Evolutionary conservation across 73 alveolate species (phyloP), one percentile per base, ranked within the genome.

Genomic region (Paramecium sonneborni): DNA sequence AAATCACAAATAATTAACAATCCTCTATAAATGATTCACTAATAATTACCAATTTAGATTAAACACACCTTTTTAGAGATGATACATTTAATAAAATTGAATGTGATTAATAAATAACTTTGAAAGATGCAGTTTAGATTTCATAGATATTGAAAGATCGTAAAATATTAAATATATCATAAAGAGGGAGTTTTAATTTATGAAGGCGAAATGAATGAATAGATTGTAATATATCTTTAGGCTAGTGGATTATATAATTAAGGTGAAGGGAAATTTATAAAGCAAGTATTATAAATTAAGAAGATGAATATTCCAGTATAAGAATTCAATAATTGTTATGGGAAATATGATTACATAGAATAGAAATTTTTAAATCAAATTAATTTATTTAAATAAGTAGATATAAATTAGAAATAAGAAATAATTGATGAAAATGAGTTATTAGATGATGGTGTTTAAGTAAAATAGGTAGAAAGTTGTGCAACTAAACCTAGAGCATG

Each of bases 401-500:
- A 52, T 11, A 18, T 30, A 6, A 41, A 46, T 18, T 39, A 58
- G 48, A 91, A 69, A 46, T 92, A 70, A 37, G 96, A 85, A 56
- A 34, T 41, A 18, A 96, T 96, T 32, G 95, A 96, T 84, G 99
- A 96, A 67, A 97, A 95, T 85, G 97, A 95, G 48, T 91, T 96
- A 41, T 57, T 95, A 52, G 70, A 94, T 55, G 97, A 95, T 76
- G 95, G 88, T 6, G 92, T 88, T 28, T 46, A 85, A 43, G 85
- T 74, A 18, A 85, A 46, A 26, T 44, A 68, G 14, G 86, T 68
- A 15, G 86, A 95, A 85, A 95, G 95, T 57, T 90, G 96, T 39
- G 92, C 97, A 58, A 88, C 96, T 18, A 94, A 93, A 26, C 97
- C 98, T 0, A 96, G 96, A 88, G 97, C 99, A 10, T 96, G 99